Evolutionary conservation across 805 yeast genomes (phyloP), one percentile per base, ranked within the genome.

Genomic region (Wickerhamiella bombiphila): DNA sequence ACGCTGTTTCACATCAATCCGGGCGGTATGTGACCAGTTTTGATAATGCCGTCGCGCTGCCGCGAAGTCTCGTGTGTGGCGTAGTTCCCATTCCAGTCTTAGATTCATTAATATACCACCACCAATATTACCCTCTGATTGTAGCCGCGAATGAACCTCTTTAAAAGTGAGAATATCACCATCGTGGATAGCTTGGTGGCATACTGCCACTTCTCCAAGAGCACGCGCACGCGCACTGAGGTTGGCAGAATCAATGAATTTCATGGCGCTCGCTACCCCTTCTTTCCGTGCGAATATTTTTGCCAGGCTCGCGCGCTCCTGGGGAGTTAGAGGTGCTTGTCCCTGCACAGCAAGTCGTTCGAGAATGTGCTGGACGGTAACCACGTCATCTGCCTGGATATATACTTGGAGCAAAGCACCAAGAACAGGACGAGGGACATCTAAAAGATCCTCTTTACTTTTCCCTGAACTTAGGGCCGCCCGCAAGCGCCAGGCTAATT

Each of bases 311-410:
- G 42, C n/a, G 26, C 39, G 14, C 29, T 48, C 48, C 14, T 41
- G 39, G 7, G 40, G 33, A n/a, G 38, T 22, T 48, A 68, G 43
- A 73, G 75, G 2, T 2, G 34, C 16, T 14, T 18, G 11, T 11
- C 17, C 16, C 30, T 2, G 4, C 38, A 9, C 13, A 9, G 26
- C 26, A 24, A 24, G 9, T 24, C 26, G 9, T 24, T 9, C 9
- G 26, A 9, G 9, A 24, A 9, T 9, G 26, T 9, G 13, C 13
- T 24, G 11, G 26, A 9, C 26, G 26, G 9, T 7, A 3, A n/a
- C 32, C 19, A 22, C 16, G 44, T 36, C 21, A 14, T 14, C 9
- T 9, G 6, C 14, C 5, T 7, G 8, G 13, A 22, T 30, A 19
- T 16, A 30, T 16, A 30, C 14, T 5, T 20, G 22, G 14, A 30